Percentiles rank a stretch among this genome's conserved stretches.
Evolutionary conservation across 2,329 filamentous ascomycete species (phyloP).

Genomic region (Tolypocladium amazonense): DNA sequence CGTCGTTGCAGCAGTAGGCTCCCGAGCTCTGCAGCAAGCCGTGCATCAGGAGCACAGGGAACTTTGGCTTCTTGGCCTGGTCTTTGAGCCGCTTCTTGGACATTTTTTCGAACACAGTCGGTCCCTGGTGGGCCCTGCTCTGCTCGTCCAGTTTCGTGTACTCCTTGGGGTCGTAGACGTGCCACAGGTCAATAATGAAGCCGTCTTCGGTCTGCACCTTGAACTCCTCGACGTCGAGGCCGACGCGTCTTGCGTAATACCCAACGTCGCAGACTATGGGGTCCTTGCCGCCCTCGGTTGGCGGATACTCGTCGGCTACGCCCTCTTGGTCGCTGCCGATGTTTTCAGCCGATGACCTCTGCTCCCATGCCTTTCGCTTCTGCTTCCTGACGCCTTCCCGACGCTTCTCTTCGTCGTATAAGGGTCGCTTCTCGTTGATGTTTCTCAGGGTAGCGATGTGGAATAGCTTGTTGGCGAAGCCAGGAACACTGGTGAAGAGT

Average conservation of each 20-base stretch:
- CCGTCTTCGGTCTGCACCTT: constrained; percentile 89
- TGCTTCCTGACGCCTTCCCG: constrained; percentile 45
- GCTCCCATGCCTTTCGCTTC: constrained; percentile 53
- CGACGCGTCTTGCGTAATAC: constrained; percentile 82
- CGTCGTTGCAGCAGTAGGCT: constrained; percentile 83
- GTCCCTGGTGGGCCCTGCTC: constrained; percentile 39
- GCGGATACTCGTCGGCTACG: constrained; percentile 49
- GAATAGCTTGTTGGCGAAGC: constrained; percentile 36
- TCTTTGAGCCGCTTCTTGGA: constrained; percentile 25
- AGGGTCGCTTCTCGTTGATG: constrained; percentile 51
- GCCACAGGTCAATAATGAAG: constrained; percentile 82
- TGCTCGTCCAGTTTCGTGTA: constrained; percentile 44
- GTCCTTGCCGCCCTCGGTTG: constrained; percentile 73
- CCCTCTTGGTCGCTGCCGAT: constrained; percentile 30
- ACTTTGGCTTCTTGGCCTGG: constrained; percentile 37
- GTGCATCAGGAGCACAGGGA: constrained; percentile 79
- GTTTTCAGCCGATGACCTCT: constrained; percentile 23
- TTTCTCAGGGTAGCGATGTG: constrained; percentile 46
- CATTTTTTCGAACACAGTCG: constrained; percentile 47
- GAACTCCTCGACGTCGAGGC: constrained; percentile 74
- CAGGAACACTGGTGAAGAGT: constrained; percentile 54
- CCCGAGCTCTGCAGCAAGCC: constrained; percentile 81
- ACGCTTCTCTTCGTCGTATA: constrained; percentile 61
- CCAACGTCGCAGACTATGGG: constrained; percentile 66
- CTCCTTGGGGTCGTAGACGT: constrained; percentile 75